Evolutionary conservation across 352 stramenopile genomes (phyloP).

Genomic region (Globisporangium barbulae): DNA sequence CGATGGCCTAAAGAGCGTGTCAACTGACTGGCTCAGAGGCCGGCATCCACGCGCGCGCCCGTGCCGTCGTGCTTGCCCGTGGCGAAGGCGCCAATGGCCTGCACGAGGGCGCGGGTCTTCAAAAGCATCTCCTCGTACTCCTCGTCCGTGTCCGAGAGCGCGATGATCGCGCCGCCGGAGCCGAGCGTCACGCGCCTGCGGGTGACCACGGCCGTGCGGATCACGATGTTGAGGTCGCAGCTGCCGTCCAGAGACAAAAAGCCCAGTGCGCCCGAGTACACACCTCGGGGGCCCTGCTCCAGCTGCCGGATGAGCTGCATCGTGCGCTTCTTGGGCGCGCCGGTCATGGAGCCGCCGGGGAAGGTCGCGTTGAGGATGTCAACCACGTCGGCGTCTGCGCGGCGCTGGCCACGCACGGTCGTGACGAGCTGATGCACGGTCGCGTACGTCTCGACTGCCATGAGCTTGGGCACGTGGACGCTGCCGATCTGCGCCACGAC

Average conservation of each 20-base stretch:
- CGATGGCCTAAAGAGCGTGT: background rate
- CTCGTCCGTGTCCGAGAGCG: constrained; percentile 91
- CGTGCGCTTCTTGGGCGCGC: constrained; percentile 95
- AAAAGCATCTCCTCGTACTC: constrained; percentile 94
- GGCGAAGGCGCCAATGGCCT: constrained; percentile 50
- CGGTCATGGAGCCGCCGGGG: constrained; percentile 97
- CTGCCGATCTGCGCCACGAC: constrained; percentile 90
- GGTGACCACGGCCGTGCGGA: constrained; percentile 93
- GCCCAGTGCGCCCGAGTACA: constrained; percentile 95
- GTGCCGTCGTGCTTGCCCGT: constrained; percentile 42
- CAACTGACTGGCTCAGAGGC: background rate
- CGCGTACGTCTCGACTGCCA: constrained; percentile 94
- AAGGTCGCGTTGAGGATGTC: constrained; percentile 95
- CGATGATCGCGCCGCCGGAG: constrained; percentile 95
- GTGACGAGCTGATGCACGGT: constrained; percentile 98
- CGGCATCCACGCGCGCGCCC: constrained; percentile 19
- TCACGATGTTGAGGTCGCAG: constrained; percentile 98
- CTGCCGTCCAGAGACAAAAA: constrained; percentile 95
- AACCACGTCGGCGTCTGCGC: constrained; percentile 55
- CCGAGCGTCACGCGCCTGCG: constrained; percentile 80
- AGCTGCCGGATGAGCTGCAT: constrained; percentile 95
- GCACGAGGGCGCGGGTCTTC: constrained; percentile 77
- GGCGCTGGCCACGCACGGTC: constrained; percentile 86
- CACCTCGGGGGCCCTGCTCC: constrained; percentile 85
- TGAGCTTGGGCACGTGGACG: constrained; percentile 92